Base-by-base conservation (phyloP, 495 filamentous ascomycete genomes). In the Hypoxylon fuscum region DNA sequence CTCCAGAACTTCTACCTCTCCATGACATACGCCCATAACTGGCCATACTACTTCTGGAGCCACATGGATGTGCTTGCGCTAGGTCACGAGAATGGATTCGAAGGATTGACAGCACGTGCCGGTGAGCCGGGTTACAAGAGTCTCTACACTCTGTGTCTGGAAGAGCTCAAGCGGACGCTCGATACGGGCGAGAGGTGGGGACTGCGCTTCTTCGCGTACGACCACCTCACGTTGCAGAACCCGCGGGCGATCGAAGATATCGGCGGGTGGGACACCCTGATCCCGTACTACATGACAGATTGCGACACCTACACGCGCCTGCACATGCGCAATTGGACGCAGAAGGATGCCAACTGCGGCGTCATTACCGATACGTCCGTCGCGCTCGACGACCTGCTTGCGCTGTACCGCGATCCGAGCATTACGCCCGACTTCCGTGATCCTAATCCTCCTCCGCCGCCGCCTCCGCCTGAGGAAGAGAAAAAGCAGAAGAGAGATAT, bases 241-340 rank as follows among this genome's bases (percentile, higher is more conserved):
- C 81, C 79, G 18, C 64, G 63, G 10, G 80, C 84, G 1, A 76
- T 77, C 34, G 76, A 80, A 34, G 75, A 78, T 31, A 72, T 87
- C n/a, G 83, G 83, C n/a, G 82, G 76, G 0, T 87, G 83, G 81
- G 84, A 87, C 53, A 77, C 79, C 0, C 55, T 84, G 59, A 85
- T 88, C n/a, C 85, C 84, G 1, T 87, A 84, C 60, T 87, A 87
- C 57, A 76, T 72, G 55, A 83, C 84, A 1, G 83, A 87, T 55
- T 87, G 85, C 67, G 85, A 88, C 42, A 81, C 84, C 65, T 79
- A 86, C 63, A 68, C 74, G 11, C 77, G 85, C 11, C 47, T 88
- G 15, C 61, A 60, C 32, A 85, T 87, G 83, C 64, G 60, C 10
- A 71, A 74, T n/a, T 86, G 80, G 74, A 73, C 69, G 12, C 77